Base-by-base conservation (phyloP, 73 alveolate genomes). In the Durusdinium trenchii region DNA sequence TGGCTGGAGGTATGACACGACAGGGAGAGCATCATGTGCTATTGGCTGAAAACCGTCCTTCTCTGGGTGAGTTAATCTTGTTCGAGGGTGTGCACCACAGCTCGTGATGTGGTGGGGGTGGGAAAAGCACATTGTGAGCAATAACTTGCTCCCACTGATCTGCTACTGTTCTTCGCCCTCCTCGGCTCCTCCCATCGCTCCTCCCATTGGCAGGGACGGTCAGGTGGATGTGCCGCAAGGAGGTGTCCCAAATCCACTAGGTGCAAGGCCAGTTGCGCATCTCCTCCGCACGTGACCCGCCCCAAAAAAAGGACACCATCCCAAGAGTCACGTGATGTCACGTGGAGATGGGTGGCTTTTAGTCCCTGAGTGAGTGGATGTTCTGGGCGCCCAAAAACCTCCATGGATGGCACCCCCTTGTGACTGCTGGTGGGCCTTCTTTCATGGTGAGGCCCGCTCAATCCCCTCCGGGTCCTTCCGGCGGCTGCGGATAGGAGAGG, bases 131-230 rank as follows among this genome's bases (percentile, higher is more conserved):
- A n/a, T n/a, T n/a, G n/a, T n/a, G n/a, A n/a, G n/a, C n/a, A n/a
- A n/a, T n/a, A n/a, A n/a, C n/a, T n/a, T n/a, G n/a, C n/a, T n/a
- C n/a, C n/a, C n/a, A n/a, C n/a, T n/a, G n/a, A n/a, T n/a, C n/a
- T n/a, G n/a, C n/a, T n/a, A n/a, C n/a, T n/a, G n/a, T n/a, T n/a
- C n/a, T n/a, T n/a, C n/a, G n/a, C n/a, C n/a, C n/a, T n/a, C n/a
- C n/a, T n/a, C n/a, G n/a, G n/a, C n/a, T n/a, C n/a, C n/a, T 32
- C 73, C 3, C 18, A 32, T 32, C 43, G 18, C 92, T 73, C 96
- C 96, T 89, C 96, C 96, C 96, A 89, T 38, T 89, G 82, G 54
- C 86, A 51, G 1, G 38, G 30, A 0, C 96, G 96, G 71, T 89
- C 96, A 0, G 96, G 86, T 6, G 96, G 61, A 40, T 82, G 69